Conservation (phyloP, 306 rosid genomes). For the Corylus americana region DNA sequence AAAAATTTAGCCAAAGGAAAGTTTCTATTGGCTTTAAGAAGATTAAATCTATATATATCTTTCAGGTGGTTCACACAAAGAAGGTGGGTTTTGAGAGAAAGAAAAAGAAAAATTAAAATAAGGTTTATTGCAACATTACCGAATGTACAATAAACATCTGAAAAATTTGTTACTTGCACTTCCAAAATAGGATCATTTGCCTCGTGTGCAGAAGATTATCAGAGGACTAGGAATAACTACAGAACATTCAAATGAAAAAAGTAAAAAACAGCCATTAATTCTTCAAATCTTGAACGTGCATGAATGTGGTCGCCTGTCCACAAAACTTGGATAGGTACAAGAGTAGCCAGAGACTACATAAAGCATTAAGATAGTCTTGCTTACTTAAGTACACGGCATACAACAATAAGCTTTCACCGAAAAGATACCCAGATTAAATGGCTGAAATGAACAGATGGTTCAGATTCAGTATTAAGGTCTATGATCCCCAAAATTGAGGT, state of each 20-base stretch:
- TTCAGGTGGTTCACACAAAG: neutral
- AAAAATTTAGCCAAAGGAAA: neutral
- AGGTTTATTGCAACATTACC: neutral
- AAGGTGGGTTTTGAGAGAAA: neutral
- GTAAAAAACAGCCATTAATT: neutral
- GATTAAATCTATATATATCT: no score
- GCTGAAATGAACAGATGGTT: no score
- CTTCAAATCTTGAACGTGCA: neutral
- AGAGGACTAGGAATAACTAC: neutral
- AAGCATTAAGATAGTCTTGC: no score
- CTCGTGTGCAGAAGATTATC: constrained; percentile 7
- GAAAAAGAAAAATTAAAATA: neutral
- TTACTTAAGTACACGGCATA: no score
- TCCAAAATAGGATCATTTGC: constrained; percentile 14
- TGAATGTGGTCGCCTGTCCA: neutral
- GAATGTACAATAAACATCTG: constrained; percentile 13
- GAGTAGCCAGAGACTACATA: neutral
- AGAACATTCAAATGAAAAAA: neutral
- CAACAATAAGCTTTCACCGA: no score
- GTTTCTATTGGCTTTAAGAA: neutral
- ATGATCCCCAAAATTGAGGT: neutral
- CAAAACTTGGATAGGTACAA: neutral
- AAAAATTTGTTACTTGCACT: constrained; percentile 14
- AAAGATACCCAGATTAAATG: no score
- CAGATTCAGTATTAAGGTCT: neutral